Base-by-base conservation (phyloP, 2,329 filamentous ascomycete genomes). In the Pseudocercospora musae region DNA sequence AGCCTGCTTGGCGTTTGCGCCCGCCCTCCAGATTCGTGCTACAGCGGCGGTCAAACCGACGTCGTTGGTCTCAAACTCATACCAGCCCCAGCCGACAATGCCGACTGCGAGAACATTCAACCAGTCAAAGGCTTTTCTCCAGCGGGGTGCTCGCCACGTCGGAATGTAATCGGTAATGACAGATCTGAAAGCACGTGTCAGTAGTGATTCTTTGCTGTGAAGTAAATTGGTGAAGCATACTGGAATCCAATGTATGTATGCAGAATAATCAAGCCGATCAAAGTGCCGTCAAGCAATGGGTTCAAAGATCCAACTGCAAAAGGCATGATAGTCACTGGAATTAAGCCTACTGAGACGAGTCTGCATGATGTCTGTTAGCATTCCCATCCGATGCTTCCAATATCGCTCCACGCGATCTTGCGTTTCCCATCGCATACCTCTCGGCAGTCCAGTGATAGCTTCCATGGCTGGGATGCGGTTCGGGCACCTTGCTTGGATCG, bases 401-500 rank as follows among this genome's bases (percentile, higher is more conserved):
- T 59, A 13, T 58, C 31, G 37, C 25, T 8, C 23, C 21, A 52
- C 25, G 21, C 48, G 31, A 11, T 23, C 29, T 31, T 25, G 27
- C 44, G 44, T 40, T 37, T 21, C 58, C n/a, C 23, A 18, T 23
- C 40, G 42, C 61, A 40, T 75, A 86, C 84, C 87, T 83, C 84
- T 99, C 95, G 74, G 96, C 96, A 64, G 90, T 91, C 95, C 95
- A 99, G 85, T 99, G 95, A 83, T 98, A 99, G 78, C 90, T 96
- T 72, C 95, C 95, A 81, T 99, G 91, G 60, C 87, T 82, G 46
- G 94, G 87, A 70, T 85, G 86, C 58, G 91, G 80, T 21, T 85
- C 76, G 50, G 92, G 93, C 23, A 96, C 79, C 42, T 86, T 86
- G 31, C 86, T 90, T 60, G 95, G 86, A 74, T 98, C 93, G 80